phyloP scores from a whole-genome alignment of 768 basidiomycete species.

The Mycena metata region DNA sequence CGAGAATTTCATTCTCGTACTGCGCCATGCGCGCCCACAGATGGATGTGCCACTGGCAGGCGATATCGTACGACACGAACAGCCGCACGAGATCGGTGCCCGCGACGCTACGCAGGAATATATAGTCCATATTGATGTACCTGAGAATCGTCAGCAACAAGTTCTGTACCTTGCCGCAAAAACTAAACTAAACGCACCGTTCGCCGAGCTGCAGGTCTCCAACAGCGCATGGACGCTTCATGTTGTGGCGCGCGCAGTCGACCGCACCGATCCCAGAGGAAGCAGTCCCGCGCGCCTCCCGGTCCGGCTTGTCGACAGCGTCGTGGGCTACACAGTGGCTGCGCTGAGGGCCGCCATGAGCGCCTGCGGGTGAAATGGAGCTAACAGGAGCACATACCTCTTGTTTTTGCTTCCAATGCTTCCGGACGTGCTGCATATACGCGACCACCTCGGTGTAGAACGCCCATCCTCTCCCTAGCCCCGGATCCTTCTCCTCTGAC shows the following conservation, averaged over 20 bases:
- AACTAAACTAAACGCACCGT: conserved; percentile 23
- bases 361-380: background rate
- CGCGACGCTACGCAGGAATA: conserved; percentile 40
- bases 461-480: conserved; percentile 32
- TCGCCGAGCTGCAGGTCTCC: conserved; percentile 42
- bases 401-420: conserved; percentile 20
- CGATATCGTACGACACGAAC: conserved; percentile 43
- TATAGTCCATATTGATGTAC: conserved; percentile 45
- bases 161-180: too few species aligned
- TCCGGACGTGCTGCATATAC: conserved; percentile 29
- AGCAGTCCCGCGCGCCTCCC: background rate
- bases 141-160: background rate
- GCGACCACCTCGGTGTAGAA: conserved; percentile 30
- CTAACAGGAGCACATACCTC: background rate
- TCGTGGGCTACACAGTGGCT: conserved; percentile 33
- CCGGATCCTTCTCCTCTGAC: conserved; percentile 35
- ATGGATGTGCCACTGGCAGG: conserved; percentile 28
- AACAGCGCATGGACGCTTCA: conserved; percentile 33
- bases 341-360: conserved; percentile 14
- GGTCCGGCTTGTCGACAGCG: conserved; percentile 3
- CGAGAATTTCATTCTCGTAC: background rate
- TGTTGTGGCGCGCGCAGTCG: conserved; percentile 23
- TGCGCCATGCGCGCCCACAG: background rate
- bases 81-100: conserved; percentile 20
- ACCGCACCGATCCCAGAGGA: conserved; percentile 32